Evolutionary conservation across 345 rosid species (phyloP).

Genomic region (Camelina hispida): DNA sequence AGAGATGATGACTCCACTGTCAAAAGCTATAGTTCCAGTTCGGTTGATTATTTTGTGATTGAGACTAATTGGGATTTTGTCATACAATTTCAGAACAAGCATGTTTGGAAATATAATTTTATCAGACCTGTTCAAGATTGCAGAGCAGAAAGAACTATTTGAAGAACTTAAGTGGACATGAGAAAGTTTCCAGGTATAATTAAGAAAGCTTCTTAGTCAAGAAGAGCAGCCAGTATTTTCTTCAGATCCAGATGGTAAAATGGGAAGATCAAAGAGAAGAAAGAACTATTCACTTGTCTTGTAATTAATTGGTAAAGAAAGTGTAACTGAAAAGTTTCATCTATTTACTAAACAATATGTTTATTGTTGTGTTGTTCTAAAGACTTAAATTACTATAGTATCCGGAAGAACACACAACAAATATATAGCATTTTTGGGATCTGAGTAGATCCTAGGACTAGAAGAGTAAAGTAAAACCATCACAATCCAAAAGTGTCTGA

Average conservation of each 20-base stretch:
- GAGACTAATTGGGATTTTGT: conserved; percentile 2
- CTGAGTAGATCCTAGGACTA: background rate
- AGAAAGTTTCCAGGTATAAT: conserved; percentile 7
- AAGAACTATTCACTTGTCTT: conserved; percentile 12
- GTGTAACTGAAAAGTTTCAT: conserved; percentile 10
- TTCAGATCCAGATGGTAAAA: conserved; percentile 9
- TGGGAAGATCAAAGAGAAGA: conserved; percentile 16
- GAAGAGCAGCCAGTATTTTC: conserved; percentile 5
- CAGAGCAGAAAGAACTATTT: background rate
- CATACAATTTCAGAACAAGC: no score
- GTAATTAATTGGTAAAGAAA: background rate
- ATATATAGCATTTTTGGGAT: background rate
- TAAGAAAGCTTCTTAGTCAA: no score
- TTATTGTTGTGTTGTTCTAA: background rate
- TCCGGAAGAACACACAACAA: background rate
- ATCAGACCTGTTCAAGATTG: conserved; percentile 23
- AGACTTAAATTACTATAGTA: conserved; percentile 20
- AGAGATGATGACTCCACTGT: conserved; percentile 2
- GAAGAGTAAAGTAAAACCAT: conserved; percentile 15
- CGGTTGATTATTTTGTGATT: conserved; percentile 6
- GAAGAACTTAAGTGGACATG: conserved; percentile 20
- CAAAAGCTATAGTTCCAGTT: conserved; percentile 9
- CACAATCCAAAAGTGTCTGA: conserved; percentile 20
- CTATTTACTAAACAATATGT: conserved; percentile 13
- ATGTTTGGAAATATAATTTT: no score